Base-by-base conservation (phyloP, 139 green algal genomes). In the Volvox reticuliferus region DNA sequence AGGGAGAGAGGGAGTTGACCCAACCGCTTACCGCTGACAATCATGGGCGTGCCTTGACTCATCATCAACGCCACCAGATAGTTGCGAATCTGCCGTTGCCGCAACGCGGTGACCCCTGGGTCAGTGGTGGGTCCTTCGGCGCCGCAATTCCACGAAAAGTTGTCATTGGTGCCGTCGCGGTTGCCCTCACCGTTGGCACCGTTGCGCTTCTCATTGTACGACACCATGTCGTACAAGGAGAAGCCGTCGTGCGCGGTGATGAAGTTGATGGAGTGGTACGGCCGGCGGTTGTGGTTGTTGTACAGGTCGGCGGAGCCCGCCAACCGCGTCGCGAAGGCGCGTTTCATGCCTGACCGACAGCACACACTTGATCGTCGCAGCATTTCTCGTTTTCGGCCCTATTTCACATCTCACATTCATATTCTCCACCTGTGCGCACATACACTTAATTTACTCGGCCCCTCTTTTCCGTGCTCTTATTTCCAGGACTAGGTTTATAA, bases 131-230 rank as follows among this genome's bases (percentile, higher is more conserved):
- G 78, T 9, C 98, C 98, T 94, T 99, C 98, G 17, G 90, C 94
- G 18, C 98, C 98, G 93, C 98, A 99, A 93, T 99, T 99, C 98
- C 98, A 99, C 26, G 91, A 97, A 82, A 98, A 97, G 95, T 99
- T 99, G 96, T 99, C 98, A 91, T 99, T 99, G 86, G 88, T 96
- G 87, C 98, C 98, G 82, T 95, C 93, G 12, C 80, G 89, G 92
- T 96, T 96, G 91, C 87, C 91, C 91, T 96, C 95, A 44, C 95
- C 95, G 81, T 96, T 96, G 69, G 91, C 93, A 65, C 93, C 86
- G 88, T 96, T 96, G 92, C 94, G 94, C 91, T 97, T 97, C 55
- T 50, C 82, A 89, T 97, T 98, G 93, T 98, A 98, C 5, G 93
- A 81, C 67, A 99, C 98, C 55, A 99, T 82, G 94, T 99, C 98